Percentiles rank a stretch among this genome's conserved stretches.
phyloP scores from a whole-genome alignment of 805 yeast species.

The Soucietia sequanensis region DNA sequence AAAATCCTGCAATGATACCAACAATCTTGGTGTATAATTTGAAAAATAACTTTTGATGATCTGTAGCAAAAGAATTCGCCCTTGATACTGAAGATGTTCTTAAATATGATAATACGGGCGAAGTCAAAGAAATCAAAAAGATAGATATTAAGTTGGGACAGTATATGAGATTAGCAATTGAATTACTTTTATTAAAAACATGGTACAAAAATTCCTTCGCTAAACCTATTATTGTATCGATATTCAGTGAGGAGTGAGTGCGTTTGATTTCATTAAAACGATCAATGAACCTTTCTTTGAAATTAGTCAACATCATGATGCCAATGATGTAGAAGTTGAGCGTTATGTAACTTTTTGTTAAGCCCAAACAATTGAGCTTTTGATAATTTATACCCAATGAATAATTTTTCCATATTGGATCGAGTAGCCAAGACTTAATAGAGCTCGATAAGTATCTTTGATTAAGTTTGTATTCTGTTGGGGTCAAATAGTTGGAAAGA shows the following conservation, averaged over 20 bases:
- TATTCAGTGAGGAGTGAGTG: conserved; percentile 5
- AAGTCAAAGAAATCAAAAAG: conserved; percentile 30
- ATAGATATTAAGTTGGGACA: conserved; percentile 37
- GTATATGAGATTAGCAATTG: conserved; percentile 33
- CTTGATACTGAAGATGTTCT: conserved; percentile 5
- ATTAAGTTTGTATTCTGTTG: conserved; percentile 33
- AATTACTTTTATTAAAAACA: conserved; percentile 24
- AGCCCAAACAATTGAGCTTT: conserved; percentile 27
- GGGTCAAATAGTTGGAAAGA: conserved; percentile 40
- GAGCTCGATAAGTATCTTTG: conserved; percentile 33
- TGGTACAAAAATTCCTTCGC: conserved; percentile 16
- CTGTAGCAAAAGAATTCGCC: conserved; percentile 6
- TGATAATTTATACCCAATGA: conserved; percentile 24
- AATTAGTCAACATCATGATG: conserved; percentile 15
- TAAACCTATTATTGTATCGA: neutral
- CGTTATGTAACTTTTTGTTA: conserved; percentile 21
- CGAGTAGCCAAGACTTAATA: conserved; percentile 29
- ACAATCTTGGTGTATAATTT: conserved; percentile 34
- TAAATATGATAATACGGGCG: conserved; percentile 23
- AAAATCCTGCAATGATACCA: conserved; percentile 34
- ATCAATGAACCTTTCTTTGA: conserved; percentile 21
- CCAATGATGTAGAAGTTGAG: conserved; percentile 23
- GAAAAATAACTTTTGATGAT: conserved; percentile 24
- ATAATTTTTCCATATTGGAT: conserved; percentile 43
- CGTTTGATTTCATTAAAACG: conserved; percentile 22